Evolutionary conservation across 768 basidiomycete species (phyloP).

Genomic region (Suillus brevipes): DNA sequence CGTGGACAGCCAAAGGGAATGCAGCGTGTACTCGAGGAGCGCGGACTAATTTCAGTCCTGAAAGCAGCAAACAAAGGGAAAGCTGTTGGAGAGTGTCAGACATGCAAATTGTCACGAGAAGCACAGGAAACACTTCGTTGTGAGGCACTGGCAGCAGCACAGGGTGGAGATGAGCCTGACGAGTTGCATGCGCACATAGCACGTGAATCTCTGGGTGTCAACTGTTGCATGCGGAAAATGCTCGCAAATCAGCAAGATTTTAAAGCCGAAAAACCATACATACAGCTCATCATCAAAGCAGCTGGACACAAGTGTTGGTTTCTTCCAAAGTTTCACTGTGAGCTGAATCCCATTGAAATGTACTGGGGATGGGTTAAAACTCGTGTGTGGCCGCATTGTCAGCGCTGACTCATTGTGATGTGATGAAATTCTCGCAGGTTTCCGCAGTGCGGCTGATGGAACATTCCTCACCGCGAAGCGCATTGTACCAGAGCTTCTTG

Average conservation of each 20-base stretch:
- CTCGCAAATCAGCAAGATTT: conserved; percentile 22
- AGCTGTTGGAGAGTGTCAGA: conserved; percentile 6
- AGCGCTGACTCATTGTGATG: not conserved
- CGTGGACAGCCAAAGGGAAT: conserved; percentile 11
- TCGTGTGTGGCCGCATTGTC: not conserved
- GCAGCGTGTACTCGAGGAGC: conserved; percentile 2
- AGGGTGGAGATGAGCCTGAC: not conserved
- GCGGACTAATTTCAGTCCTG: conserved; percentile 1
- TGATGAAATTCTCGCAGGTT: conserved; percentile 14
- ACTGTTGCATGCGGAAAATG: conserved; percentile 25
- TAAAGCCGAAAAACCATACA: conserved; percentile 19
- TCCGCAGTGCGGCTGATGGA: conserved; percentile 23
- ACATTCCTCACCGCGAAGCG: conserved; percentile 23
- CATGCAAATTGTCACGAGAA: not conserved
- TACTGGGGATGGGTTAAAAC: conserved; percentile 12
- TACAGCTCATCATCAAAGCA: conserved; percentile 22
- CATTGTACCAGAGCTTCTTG: conserved; percentile 25
- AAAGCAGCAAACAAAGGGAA: conserved; percentile 6
- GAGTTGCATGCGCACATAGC: not conserved
- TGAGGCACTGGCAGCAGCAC: not conserved
- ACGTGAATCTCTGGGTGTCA: not conserved
- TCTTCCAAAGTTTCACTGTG: conserved; percentile 15
- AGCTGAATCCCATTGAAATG: conserved; percentile 8
- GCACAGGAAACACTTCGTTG: not conserved
- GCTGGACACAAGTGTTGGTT: conserved; percentile 18